Base-by-base conservation (phyloP, 768 basidiomycete species). In the Naematelia aurantialba region DNA sequence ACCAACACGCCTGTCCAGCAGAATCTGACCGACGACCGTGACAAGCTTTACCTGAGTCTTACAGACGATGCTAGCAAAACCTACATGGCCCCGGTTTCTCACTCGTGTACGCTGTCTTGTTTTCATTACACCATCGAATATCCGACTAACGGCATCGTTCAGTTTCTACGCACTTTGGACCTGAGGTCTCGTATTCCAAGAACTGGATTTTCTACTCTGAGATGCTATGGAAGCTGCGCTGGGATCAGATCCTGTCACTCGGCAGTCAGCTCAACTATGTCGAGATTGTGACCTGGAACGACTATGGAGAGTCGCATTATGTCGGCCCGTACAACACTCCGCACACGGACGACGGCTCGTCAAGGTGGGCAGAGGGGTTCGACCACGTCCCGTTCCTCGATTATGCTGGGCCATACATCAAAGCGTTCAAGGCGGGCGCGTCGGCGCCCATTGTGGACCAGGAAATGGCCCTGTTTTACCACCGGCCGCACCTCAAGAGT, bases 151-250 rank as follows among this genome's bases (percentile, higher is more conserved):
- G 10, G 10, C 1, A 12, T 42, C n/a, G n/a, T n/a, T 8, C 50
- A 68, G 66, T 77, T 68, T 70, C 61, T 42, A 75, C 76, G 1
- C 76, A 77, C 54, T 75, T 74, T 44, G 69, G 71, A 12, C 55
- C 60, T 30, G 72, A 74, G 39, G 71, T 73, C 5, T 57, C 75
- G 10, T 77, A 71, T 52, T 54, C 63, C 47, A 77, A 77, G 60
- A 78, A 78, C 67, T 78, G 74, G 72, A 21, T 74, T 11, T 78
- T 75, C 66, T 65, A 70, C 56, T 68, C 69, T 45, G 76, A 77
- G 55, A 57, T 65, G 13, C 58, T 77, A 0, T 75, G 71, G 72
- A 68, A 70, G 59, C 62, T 68, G 21, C 52, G 76, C 34, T 76
- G 76, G 75, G 66, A 74, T 17, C 67, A 76, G 59, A 69, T 76